A percentile compares a stretch with the other conserved stretches of the same genome.
phyloP scores from a whole-genome alignment of 2,329 filamentous ascomycete genomes.

The Epichloe scottii region DNA sequence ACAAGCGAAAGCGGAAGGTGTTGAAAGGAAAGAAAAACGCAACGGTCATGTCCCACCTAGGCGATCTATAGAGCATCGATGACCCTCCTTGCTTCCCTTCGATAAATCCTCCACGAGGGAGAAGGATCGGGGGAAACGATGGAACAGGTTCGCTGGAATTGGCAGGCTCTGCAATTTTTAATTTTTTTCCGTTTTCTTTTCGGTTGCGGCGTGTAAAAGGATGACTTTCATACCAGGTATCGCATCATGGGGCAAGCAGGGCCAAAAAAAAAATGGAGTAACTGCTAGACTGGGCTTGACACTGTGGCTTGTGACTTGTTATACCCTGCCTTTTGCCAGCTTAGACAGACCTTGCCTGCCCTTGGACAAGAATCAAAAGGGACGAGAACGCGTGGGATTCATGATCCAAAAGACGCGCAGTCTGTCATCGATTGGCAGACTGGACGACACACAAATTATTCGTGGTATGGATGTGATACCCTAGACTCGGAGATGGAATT shows the following conservation, averaged over 20 bases:
- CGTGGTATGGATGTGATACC: no score
- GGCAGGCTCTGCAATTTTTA: constrained; percentile 31
- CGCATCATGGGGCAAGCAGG: constrained; percentile 32
- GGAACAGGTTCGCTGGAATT: constrained; percentile 1
- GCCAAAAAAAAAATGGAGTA: constrained; percentile 8
- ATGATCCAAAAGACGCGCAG: no score
- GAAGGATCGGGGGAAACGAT: not conserved
- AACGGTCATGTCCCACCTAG: constrained; percentile 16
- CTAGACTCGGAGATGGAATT: no score
- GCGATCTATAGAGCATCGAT: constrained; percentile 20
- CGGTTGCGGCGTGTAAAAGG: constrained; percentile 40
- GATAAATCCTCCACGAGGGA: not conserved
- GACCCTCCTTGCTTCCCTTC: constrained; percentile 4
- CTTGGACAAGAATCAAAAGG: no score
- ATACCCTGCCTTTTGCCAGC: not conserved
- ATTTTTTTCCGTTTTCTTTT: constrained; percentile 14
- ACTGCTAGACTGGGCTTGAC: not conserved
- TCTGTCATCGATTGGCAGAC: no score
- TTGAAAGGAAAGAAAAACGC: constrained; percentile 16
- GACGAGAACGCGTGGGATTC: no score
- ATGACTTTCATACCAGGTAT: constrained; percentile 38
- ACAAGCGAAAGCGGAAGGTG: constrained; percentile 10
- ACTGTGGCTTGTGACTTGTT: not conserved
- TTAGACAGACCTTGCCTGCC: not conserved
- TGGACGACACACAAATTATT: no score